These are phyloP conservation scores for Gossypium trilobum DNA, from an alignment of 441 rosid species.

Conservation along the genomic window DNA sequence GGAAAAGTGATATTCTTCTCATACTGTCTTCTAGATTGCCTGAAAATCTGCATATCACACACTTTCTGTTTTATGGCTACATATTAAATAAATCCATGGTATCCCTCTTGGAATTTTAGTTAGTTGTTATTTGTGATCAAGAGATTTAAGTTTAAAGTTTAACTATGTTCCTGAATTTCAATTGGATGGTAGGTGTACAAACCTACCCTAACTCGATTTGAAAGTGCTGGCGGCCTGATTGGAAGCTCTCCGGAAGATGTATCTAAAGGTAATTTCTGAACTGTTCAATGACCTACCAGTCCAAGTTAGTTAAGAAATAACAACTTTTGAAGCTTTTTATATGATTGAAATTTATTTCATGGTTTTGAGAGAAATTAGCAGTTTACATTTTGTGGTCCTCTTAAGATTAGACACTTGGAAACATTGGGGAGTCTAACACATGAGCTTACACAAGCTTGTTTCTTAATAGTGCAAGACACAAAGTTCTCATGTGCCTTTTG, in stretches of 20 bases:
- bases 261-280: conserved; percentile 52
- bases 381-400: neutral
- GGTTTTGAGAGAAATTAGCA: neutral
- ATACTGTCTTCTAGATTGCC: conserved; percentile 1
- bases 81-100: neutral
- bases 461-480: neutral
- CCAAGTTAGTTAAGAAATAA: neutral
- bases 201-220: conserved; percentile 66
- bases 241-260: conserved; percentile 72
- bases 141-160: conserved; percentile 4
- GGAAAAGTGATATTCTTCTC: conserved; percentile 6
- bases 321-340: conserved; percentile 3
- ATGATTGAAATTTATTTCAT: conserved; percentile 1
- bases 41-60: neutral
- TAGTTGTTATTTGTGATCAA: conserved; percentile 7
- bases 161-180: neutral
- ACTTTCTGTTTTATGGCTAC: neutral
- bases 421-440: neutral
- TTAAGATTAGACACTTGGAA: neutral
- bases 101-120: neutral
- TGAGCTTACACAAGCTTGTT: conserved; percentile 3
- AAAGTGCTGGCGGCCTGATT: conserved; percentile 63
- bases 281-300: neutral
- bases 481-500: conserved; percentile 1
- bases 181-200: conserved; percentile 63